Conservation (phyloP, 495 filamentous ascomycete species). For the Emericellopsis terricola region DNA sequence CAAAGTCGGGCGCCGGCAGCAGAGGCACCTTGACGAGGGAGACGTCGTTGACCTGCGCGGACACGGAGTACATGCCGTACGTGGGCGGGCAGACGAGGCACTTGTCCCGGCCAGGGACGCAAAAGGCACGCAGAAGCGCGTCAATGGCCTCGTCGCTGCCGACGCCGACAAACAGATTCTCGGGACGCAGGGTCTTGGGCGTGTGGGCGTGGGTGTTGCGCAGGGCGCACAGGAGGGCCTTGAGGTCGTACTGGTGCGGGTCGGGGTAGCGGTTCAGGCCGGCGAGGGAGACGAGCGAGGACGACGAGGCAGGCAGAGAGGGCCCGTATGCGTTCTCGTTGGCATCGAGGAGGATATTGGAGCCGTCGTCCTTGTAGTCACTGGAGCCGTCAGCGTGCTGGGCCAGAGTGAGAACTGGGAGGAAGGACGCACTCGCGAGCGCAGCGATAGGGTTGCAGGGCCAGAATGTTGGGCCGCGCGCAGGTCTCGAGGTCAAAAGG, state of each 20-base stretch:
- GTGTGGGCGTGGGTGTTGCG: slow-evolving; percentile 78
- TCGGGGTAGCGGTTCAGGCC: slow-evolving; percentile 90
- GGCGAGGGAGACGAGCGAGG: slow-evolving; percentile 43
- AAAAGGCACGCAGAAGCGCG: slow-evolving; percentile 82
- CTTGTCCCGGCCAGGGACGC: slow-evolving; percentile 66
- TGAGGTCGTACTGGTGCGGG: slow-evolving; percentile 77
- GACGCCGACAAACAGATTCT: slow-evolving; percentile 84
- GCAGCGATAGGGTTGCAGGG: slow-evolving; percentile 69
- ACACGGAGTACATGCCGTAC: slow-evolving; percentile 96
- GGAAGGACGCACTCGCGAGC: slow-evolving; percentile 50
- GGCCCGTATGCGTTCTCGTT: slow-evolving; percentile 97
- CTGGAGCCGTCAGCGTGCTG: slow-evolving; percentile 27
- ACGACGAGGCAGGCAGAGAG: slow-evolving; percentile 19
- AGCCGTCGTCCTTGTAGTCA: slow-evolving; percentile 98
- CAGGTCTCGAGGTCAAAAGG: slow-evolving; percentile 63
- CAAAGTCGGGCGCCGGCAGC: slow-evolving; percentile 40
- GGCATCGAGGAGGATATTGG: slow-evolving; percentile 88
- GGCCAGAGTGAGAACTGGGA: slow-evolving; percentile 5
- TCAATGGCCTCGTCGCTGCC: slow-evolving; percentile 96
- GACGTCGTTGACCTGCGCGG: slow-evolving; percentile 84
- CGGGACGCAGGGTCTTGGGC: slow-evolving; percentile 49
- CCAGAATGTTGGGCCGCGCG: slow-evolving; percentile 66
- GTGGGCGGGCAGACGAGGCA: slow-evolving; percentile 92
- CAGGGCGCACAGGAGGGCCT: slow-evolving; percentile 69
- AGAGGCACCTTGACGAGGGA: slow-evolving; percentile 70